Percentiles rank a stretch among this genome's conserved stretches.
Conservation (phyloP, 139 green algal genomes). For the Chloropicon primus region DNA sequence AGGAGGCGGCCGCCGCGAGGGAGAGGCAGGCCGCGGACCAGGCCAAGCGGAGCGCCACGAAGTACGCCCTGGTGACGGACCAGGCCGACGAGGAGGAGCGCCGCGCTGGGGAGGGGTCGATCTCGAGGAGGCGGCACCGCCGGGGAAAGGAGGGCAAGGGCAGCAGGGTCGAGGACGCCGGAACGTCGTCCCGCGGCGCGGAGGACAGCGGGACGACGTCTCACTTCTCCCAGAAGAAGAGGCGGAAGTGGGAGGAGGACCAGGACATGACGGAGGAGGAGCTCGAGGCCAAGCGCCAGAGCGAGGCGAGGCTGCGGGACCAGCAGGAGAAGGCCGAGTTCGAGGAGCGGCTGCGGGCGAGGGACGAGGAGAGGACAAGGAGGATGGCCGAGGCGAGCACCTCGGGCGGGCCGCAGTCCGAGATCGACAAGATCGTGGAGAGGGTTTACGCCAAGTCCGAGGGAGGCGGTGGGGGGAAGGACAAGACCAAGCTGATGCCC, state of each 20-base stretch:
- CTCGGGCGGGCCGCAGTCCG: neutral
- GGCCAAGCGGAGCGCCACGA: neutral
- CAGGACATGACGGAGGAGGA: slow-evolving; percentile 49
- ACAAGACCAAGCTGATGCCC: slow-evolving; percentile 24
- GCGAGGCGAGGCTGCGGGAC: slow-evolving; percentile 1
- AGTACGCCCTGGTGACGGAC: slow-evolving; percentile 2
- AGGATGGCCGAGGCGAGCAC: slow-evolving; percentile 32
- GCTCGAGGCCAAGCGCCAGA: slow-evolving; percentile 21
- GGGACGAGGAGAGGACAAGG: slow-evolving; percentile 55
- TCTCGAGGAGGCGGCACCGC: neutral
- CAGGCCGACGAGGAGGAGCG: slow-evolving; percentile 8
- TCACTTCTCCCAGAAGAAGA: neutral
- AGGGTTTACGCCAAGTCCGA: neutral
- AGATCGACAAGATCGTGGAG: slow-evolving; percentile 5
- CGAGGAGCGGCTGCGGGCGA: slow-evolving; percentile 51
- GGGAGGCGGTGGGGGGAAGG: slow-evolving; percentile 13
- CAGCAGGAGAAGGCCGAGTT: slow-evolving; percentile 71
- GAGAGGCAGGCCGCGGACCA: neutral
- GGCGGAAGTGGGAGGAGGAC: slow-evolving; percentile 15
- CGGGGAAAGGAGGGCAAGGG: neutral
- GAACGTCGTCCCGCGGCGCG: neutral
- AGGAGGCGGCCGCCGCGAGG: slow-evolving; percentile 28
- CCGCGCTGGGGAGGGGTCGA: too few relatives aligned
- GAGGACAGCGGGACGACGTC: neutral
- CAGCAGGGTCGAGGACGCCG: neutral